Conservation (phyloP, 2,329 filamentous ascomycete species). For the Fusarium oligoseptatum region DNA sequence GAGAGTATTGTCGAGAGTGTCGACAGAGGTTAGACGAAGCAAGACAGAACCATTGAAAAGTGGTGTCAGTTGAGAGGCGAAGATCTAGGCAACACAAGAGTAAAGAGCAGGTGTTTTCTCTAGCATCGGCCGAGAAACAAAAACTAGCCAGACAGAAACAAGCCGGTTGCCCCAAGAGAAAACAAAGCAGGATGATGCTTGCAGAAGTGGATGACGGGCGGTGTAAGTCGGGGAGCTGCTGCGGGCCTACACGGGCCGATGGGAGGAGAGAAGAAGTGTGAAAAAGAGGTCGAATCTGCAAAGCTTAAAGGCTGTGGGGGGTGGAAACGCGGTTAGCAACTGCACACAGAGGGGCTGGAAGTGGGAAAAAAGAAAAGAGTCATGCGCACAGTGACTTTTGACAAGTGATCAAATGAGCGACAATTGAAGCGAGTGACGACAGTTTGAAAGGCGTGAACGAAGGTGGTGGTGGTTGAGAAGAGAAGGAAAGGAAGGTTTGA, state of each 20-base stretch:
- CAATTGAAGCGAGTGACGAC: slow-evolving; percentile 9
- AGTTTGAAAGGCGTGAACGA: slow-evolving; percentile 5
- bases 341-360: slow-evolving; percentile 15
- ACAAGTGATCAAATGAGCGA: slow-evolving; percentile 22
- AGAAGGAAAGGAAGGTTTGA: slow-evolving; percentile 26
- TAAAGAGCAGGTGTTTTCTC: slow-evolving; percentile 1
- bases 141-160: slow-evolving; percentile 16
- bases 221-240: slow-evolving; percentile 46
- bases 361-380: slow-evolving; percentile 10
- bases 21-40: slow-evolving; percentile 19
- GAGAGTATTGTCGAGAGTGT: slow-evolving; percentile 18
- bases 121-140: slow-evolving; percentile 10
- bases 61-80: slow-evolving; percentile 6
- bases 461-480: slow-evolving; percentile 23
- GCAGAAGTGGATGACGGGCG: slow-evolving; percentile 43
- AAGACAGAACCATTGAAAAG: slow-evolving; percentile 29
- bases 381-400: slow-evolving; percentile 32
- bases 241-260: slow-evolving; percentile 39
- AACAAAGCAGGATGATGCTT: slow-evolving; percentile 40
- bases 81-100: slow-evolving; percentile 1
- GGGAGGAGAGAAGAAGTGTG: slow-evolving; percentile 19
- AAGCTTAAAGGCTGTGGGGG: slow-evolving; percentile 31
- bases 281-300: slow-evolving; percentile 28
- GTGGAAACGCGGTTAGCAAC: slow-evolving; percentile 17
- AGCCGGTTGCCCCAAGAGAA: slow-evolving; percentile 4